These are phyloP conservation scores for Gynostemma pentaphyllum DNA, from an alignment of 306 rosid species.

Conservation along the genomic window DNA sequence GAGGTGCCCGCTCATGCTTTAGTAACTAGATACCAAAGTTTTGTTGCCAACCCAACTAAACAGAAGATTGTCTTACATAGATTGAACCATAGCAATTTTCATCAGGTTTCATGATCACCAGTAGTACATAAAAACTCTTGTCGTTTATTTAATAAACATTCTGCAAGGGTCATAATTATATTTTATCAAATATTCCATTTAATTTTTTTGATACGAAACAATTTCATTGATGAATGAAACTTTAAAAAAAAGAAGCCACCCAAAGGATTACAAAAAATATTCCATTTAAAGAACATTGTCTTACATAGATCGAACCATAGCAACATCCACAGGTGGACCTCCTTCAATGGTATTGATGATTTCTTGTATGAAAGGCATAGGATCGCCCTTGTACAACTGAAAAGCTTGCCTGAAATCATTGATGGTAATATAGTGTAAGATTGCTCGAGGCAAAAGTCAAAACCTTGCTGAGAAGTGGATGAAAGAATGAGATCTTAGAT, in stretches of 20 bases:
- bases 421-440: not conserved
- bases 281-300: conserved; percentile 32
- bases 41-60: no score
- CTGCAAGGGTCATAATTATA: no score
- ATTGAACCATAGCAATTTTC: conserved; percentile 87
- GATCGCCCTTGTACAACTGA: conserved; percentile 75
- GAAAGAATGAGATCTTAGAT: not conserved
- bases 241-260: not conserved
- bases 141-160: no score
- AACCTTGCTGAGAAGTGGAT: not conserved
- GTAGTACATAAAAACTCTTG: no score
- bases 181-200: no score
- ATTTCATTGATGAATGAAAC: no score
- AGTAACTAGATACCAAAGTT: no score
- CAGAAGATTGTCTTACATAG: conserved; percentile 71
- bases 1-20: no score
- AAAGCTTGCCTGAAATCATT: conserved; percentile 86
- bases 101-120: no score
- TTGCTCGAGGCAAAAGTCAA: no score
- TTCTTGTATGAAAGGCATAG: conserved; percentile 70
- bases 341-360: conserved; percentile 93
- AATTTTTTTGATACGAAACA: no score
- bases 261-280: no score
- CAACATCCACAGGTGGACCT: conserved; percentile 95
- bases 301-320: conserved; percentile 93